Base-by-base conservation (phyloP, 2,329 filamentous ascomycete genomes). In the Bimuria novae-zelandiae region DNA sequence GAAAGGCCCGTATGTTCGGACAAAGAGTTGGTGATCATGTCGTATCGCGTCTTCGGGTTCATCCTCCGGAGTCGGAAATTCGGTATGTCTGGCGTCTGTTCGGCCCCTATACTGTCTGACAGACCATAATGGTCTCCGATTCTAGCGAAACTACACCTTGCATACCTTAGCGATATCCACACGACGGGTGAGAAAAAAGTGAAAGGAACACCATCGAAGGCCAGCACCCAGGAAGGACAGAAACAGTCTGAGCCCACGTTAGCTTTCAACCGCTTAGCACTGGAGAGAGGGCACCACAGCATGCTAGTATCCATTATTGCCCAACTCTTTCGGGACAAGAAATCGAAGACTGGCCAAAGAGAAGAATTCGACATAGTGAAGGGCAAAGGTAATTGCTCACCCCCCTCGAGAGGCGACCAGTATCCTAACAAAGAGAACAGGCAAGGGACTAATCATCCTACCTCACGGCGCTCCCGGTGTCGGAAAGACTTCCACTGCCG, bases 401-500 rank as follows among this genome's bases (percentile, higher is more conserved):
- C n/a, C n/a, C n/a, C n/a, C n/a, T n/a, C n/a, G n/a, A n/a, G n/a
- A n/a, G n/a, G n/a, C n/a, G n/a, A n/a, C n/a, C n/a, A n/a, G n/a
- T n/a, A n/a, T n/a, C n/a, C n/a, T n/a, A n/a, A n/a, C n/a, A n/a
- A n/a, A n/a, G n/a, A n/a, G 10, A 5, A 22, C 16, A 44, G 41
- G 41, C 11, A 39, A 49, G 42, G 29, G 57, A 6, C 41, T 59
- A 5, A 55, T 59, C 22, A 37, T 59, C 11, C 51, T 55, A 16
- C 44, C 49, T 4, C 51, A 53, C 12, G 44, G 51, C 19, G 51
- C 40, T 36, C 56, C 56, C 19, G 56, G 56, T 10, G 50, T 50
- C 3, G 56, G 56, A 12, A 59, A 59, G 35, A 56, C 56, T 17
- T 41, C 51, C 17, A 60, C 57, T 14, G 55, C 55, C 4, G 50